Percentiles rank a stretch among this genome's conserved stretches.
These are phyloP conservation scores for Protostelium mycophagum DNA, from an alignment of 78 protist species.

Conservation along the genomic window DNA sequence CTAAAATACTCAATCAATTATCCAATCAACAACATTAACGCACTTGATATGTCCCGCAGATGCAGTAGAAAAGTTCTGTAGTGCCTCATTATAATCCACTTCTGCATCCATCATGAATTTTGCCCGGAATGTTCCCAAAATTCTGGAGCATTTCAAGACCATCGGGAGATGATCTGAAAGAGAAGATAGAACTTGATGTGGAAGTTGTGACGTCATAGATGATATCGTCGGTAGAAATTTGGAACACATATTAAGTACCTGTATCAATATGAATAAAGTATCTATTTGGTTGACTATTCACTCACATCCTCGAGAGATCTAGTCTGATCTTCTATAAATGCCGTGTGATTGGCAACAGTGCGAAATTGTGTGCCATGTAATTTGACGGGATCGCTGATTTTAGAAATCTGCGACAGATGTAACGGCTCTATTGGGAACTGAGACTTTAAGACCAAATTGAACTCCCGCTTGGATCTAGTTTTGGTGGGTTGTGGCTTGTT, in stretches of 20 bases:
- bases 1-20: not conserved
- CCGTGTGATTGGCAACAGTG: not conserved
- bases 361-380: not conserved
- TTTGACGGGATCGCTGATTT: not conserved
- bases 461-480: not conserved
- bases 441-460: not conserved
- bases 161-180: not conserved
- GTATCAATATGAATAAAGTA: not conserved
- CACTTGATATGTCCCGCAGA: no score
- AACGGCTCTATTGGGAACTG: not conserved
- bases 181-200: not conserved
- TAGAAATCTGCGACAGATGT: not conserved
- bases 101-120: not conserved
- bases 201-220: not conserved
- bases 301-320: not conserved
- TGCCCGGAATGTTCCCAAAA: not conserved
- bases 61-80: no score
- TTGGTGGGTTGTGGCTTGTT: not conserved
- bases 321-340: not conserved
- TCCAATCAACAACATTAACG: no score
- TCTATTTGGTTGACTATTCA: no score
- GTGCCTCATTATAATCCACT: no score
- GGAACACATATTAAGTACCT: not conserved
- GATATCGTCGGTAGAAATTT: not conserved
- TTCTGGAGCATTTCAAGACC: not conserved